Evolutionary conservation across 257 asterid species (phyloP), one percentile per base, ranked within the genome.

Genomic region (Jacaranda mimosifolia): DNA sequence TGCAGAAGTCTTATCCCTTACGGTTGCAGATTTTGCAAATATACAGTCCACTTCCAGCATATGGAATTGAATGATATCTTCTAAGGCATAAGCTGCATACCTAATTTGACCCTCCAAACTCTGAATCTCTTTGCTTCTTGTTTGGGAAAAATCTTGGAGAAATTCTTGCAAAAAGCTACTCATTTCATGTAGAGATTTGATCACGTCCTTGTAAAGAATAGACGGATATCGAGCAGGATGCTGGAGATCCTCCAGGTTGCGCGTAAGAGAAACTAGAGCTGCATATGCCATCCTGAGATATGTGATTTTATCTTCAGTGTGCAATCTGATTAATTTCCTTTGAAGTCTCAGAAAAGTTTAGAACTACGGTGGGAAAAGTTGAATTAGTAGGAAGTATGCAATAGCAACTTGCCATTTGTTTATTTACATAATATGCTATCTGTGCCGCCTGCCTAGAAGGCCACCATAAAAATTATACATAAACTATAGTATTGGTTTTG

Each of bases 261-360:
- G 63, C 62, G 35, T 36, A 48, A 77, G 77, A 15, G 76, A 77
- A 48, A 56, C 46, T 7, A 59, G 39, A 69, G 72, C 36, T 43
- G 70, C 72, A 77, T 60, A 69, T 5, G 58, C 72, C 76, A 77
- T 77, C 32, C 53, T 65, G 45, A 42, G 60, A 55, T 4, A 7
- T 15, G 8, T 55, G 60, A n/a, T 15, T 55, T 55, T 15, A 5
- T 13, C 4, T 55, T 14, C 60, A 15, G 15, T 15, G 32, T n/a
- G 9, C 45, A 40, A 7, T 26, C 32, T 55, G 9, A 4, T 59
- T 4, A 12, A 13, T 5, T 26, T 26, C 19, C 15, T 26, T 19
- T 21, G 65, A 26, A 59, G 65, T 21, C 9, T n/a, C 60, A 1
- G 26, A 4, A 17, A 9, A 53, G 26, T 53, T 4, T 0, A 53